phyloP scores from a whole-genome alignment of 2,329 filamentous ascomycete genomes.

The Fonsecaea pedrosoi region DNA sequence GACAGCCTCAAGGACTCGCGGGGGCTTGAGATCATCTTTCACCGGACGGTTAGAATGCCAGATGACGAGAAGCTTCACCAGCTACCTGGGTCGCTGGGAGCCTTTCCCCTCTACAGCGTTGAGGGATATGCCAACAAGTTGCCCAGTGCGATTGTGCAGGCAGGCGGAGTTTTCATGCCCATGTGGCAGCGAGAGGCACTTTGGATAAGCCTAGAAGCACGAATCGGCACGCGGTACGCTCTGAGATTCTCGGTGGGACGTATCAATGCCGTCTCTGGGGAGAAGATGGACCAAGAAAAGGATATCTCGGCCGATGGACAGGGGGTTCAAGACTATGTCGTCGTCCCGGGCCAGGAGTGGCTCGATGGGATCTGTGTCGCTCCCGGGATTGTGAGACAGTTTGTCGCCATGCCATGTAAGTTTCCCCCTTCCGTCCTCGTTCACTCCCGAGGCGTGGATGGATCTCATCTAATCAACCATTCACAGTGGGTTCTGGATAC shows the following conservation, averaged over 20 bases:
- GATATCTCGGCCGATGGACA: neutral
- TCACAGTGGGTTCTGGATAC: constrained; percentile 43
- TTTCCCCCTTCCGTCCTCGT: constrained; percentile 21
- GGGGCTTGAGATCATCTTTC: neutral
- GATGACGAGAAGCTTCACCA: neutral
- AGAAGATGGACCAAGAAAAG: neutral
- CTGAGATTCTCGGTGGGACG: neutral
- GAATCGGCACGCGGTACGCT: neutral
- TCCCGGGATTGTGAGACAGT: constrained; percentile 53
- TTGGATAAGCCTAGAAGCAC: neutral
- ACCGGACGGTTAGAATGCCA: neutral
- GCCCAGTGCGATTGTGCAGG: neutral
- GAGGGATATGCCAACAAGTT: neutral
- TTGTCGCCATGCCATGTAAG: constrained; percentile 53
- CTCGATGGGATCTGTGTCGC: constrained; percentile 51
- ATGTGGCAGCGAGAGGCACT: constrained; percentile 6
- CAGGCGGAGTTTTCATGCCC: neutral
- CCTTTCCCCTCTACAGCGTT: neutral
- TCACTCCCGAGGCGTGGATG: constrained; percentile 32
- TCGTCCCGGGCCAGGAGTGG: constrained; percentile 50
- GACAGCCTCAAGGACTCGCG: neutral
- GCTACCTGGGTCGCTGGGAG: neutral
- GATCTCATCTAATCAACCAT: constrained; percentile 12
- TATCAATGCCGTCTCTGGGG: neutral
- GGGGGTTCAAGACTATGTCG: constrained; percentile 52